Evolutionary conservation across 2,329 filamentous ascomycete genomes (phyloP), one percentile per base, ranked within the genome.

Genomic region (Sporothrix phasma): DNA sequence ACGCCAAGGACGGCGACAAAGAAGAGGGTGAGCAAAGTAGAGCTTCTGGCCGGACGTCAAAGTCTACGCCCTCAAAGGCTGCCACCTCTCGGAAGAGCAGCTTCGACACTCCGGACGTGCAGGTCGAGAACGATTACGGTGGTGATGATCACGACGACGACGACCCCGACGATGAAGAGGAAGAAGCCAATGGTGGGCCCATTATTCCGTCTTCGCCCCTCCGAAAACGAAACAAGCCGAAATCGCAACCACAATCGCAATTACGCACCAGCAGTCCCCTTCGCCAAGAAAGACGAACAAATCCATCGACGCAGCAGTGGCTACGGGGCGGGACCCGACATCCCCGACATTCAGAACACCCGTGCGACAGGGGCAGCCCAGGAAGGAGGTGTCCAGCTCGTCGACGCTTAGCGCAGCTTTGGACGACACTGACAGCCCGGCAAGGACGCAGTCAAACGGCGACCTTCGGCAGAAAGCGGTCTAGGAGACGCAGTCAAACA

Each of bases 291-390:
- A 39, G 37, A 22, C 37, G 1, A 46, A 34, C 45, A 49, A 53
- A 34, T 6, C 1, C 45, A 60, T 53, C 37, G 54, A 64, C 24
- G 5, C 29, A 10, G 59, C 64, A 1, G 45, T 53, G 22, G 45
- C 64, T 2, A 59, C 63, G 4, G 63, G 60, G 11, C 51, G 51
- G 45, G 13, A 45, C 5, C n/a, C 19, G 10, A 6, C 22, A 8
- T 17, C 49, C 3, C 19, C 31, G 10, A 39, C 58, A 1, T 58
- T 43, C 22, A n/a, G 26, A 19, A 47, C 15, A 2, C 49, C 63
- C 11, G 31, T 62, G 6, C 63, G 59, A 41, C 63, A 65, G 26
- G 41, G 58, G 26, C 56, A 49, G 15, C 39, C 46, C 15, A 61
- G 54, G 46, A 61, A 61, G 22, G 61, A 61, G 24, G 7, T 31